Percentiles rank a stretch among this genome's conserved stretches.
phyloP scores from a whole-genome alignment of 306 rosid genomes.

The Boehmeria nivea region DNA sequence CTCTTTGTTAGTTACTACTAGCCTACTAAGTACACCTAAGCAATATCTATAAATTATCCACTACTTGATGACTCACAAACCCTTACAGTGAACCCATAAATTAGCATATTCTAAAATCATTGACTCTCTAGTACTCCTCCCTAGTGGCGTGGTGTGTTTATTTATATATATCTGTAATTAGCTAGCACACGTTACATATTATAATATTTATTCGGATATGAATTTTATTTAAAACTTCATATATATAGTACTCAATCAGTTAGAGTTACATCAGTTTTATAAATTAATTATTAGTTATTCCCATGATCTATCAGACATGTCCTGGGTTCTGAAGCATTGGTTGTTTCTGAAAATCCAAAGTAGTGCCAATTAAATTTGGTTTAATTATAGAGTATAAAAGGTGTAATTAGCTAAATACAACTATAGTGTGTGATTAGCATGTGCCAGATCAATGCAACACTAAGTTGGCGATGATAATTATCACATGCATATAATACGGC shows the following conservation, averaged over 20 bases:
- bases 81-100: constrained; percentile 20
- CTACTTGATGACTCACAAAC: constrained; percentile 30
- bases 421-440: constrained; percentile 4
- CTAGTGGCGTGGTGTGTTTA: neutral
- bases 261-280: too few relatives aligned
- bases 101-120: neutral
- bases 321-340: neutral
- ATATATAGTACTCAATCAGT: too few relatives aligned
- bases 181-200: neutral
- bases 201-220: too few relatives aligned
- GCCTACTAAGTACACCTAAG: constrained; percentile 54
- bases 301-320: constrained; percentile 1
- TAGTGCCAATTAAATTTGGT: constrained; percentile 7
- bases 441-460: constrained; percentile 13
- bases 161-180: neutral
- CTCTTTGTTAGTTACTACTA: constrained; percentile 39
- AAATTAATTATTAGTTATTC: neutral
- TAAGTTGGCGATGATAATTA: constrained; percentile 6
- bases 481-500: constrained; percentile 1
- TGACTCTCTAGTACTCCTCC: neutral
- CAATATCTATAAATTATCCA: constrained; percentile 29
- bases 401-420: neutral
- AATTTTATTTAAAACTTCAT: too few relatives aligned
- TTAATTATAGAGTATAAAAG: neutral
- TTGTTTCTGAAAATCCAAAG: neutral